Evolutionary conservation across 83 land plant species (phyloP).

Genomic region (Picea abies): DNA sequence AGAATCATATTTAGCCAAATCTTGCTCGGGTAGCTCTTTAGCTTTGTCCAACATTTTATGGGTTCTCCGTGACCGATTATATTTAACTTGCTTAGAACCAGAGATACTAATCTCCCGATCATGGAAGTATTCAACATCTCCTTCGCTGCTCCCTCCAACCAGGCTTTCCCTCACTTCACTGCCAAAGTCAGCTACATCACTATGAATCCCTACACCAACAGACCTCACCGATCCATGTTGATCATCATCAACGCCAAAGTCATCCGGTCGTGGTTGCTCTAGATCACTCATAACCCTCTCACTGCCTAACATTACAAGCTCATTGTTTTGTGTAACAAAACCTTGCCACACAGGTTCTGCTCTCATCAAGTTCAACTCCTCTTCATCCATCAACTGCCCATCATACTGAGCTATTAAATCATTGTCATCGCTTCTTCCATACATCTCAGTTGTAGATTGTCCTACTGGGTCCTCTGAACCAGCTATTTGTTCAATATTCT

Average conservation of each 20-base stretch:
- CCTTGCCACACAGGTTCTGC: constrained; percentile 95
- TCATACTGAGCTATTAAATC: constrained; percentile 67
- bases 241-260: constrained; percentile 68
- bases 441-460: constrained; percentile 42
- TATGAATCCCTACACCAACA: constrained; percentile 81
- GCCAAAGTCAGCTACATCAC: constrained; percentile 89
- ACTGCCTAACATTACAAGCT: constrained; percentile 46
- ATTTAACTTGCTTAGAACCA: constrained; percentile 30
- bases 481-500: constrained; percentile 36
- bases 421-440: constrained; percentile 39
- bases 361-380: constrained; percentile 73
- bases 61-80: constrained; percentile 18
- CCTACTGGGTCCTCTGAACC: constrained; percentile 48
- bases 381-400: constrained; percentile 75
- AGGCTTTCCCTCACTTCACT: constrained; percentile 81
- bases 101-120: constrained; percentile 48
- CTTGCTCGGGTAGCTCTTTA: constrained; percentile 24
- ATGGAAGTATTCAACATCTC: constrained; percentile 70
- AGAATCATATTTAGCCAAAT: constrained; percentile 29
- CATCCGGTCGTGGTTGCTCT: constrained; percentile 41
- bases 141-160: constrained; percentile 87
- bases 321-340: constrained; percentile 69
- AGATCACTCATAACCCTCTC: constrained; percentile 41
- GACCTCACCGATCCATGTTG: constrained; percentile 83
- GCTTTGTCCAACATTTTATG: constrained; percentile 23